phyloP scores from a whole-genome alignment of 2,329 filamentous ascomycete species.

The Chaetomiaceae sp. region DNA sequence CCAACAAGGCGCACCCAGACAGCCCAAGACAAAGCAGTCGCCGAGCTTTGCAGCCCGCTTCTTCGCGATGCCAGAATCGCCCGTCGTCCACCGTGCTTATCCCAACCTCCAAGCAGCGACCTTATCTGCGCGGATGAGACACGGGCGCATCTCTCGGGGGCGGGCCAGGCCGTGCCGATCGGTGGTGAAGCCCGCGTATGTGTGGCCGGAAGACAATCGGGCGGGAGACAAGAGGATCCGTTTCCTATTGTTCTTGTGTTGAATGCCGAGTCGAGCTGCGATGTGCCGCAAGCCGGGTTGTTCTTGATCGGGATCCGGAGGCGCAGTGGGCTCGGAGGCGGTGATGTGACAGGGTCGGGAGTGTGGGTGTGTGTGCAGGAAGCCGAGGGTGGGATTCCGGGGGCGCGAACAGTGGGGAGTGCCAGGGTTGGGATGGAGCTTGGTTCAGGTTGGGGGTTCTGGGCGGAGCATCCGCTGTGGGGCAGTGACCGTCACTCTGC shows the following conservation, averaged over 20 bases:
- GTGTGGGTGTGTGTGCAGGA: constrained; percentile 16
- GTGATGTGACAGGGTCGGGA: constrained; percentile 14
- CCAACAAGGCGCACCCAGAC: background rate
- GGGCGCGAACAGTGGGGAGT: constrained; percentile 25
- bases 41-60: background rate
- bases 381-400: constrained; percentile 28
- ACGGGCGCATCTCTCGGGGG: constrained; percentile 26
- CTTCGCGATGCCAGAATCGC: constrained; percentile 13
- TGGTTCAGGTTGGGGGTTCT: background rate
- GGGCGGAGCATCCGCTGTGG: background rate
- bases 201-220: constrained; percentile 8
- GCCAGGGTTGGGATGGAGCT: constrained; percentile 5
- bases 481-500: background rate
- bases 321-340: constrained; percentile 8
- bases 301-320: constrained; percentile 6
- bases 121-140: constrained; percentile 21
- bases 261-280: constrained; percentile 10
- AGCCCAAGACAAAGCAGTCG: background rate
- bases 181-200: constrained; percentile 11
- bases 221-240: background rate
- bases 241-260: too few relatives aligned
- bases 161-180: constrained; percentile 7
- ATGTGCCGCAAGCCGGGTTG: constrained; percentile 15
- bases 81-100: constrained; percentile 16
- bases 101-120: constrained; percentile 24